Evolutionary conservation across 2,329 filamentous ascomycete genomes (phyloP).

Genomic region (Aspergillus viridinutans): DNA sequence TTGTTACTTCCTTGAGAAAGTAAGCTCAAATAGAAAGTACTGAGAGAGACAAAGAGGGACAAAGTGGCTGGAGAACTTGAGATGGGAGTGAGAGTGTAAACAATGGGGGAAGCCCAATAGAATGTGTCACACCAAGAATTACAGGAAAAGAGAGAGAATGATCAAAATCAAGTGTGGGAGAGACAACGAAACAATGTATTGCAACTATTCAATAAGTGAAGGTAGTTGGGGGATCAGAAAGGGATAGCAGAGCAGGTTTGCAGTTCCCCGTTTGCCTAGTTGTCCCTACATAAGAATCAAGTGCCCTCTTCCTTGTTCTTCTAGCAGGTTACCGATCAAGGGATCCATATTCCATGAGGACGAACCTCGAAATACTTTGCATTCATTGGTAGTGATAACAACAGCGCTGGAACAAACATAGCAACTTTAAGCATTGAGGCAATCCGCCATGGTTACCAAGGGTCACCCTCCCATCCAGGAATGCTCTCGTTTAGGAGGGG

Average conservation of each 20-base stretch:
- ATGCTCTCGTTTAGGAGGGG: neutral
- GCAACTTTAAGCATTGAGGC: neutral
- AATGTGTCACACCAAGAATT: neutral
- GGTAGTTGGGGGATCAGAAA: neutral
- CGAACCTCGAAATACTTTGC: neutral
- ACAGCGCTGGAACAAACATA: neutral
- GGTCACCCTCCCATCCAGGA: neutral
- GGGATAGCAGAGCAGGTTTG: neutral
- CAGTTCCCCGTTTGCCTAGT: neutral
- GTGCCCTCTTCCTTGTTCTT: neutral
- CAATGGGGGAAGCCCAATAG: neutral
- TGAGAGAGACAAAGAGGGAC: conserved; percentile 2
- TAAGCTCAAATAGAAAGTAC: conserved; percentile 1
- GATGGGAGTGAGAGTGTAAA: neutral
- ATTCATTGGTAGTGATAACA: neutral
- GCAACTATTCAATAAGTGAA: neutral
- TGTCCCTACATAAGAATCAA: neutral
- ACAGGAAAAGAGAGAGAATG: neutral
- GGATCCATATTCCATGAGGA: neutral
- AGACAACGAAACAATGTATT: neutral
- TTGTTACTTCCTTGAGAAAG: neutral
- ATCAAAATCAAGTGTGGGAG: neutral
- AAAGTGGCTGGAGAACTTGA: neutral
- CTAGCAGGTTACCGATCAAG: neutral
- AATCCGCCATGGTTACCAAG: neutral